These are phyloP conservation scores for Dictyostelium gargantuum DNA, from an alignment of 208 protist genomes.

Conservation along the genomic window DNA sequence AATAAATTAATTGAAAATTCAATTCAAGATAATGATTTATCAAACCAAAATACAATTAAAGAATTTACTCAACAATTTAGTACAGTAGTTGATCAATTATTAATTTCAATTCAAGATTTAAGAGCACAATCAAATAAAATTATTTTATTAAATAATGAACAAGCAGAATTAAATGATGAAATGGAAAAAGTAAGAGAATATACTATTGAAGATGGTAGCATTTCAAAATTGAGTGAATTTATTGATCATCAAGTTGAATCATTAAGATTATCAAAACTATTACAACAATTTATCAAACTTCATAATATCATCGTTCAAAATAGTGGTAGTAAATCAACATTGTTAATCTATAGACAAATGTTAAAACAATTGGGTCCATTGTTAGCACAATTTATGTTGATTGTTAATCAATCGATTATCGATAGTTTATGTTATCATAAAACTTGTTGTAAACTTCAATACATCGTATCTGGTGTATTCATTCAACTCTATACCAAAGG, in stretches of 20 bases:
- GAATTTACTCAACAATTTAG: neutral
- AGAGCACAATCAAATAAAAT: constrained; percentile 54
- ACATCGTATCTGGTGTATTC: constrained; percentile 73
- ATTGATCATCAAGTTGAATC: neutral
- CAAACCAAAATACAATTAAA: constrained; percentile 26
- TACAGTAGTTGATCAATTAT: neutral
- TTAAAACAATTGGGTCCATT: constrained; percentile 9
- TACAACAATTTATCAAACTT: neutral
- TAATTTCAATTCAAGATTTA: constrained; percentile 31
- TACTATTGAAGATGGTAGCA: constrained; percentile 20
- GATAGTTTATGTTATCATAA: constrained; percentile 60
- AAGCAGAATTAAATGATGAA: neutral
- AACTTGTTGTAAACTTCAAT: constrained; percentile 72
- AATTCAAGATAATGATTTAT: constrained; percentile 49
- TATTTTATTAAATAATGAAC: neutral
- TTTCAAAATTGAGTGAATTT: neutral
- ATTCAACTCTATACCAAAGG: constrained; percentile 51
- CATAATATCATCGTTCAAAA: neutral
- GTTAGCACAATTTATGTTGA: constrained; percentile 8
- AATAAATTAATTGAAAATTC: neutral
- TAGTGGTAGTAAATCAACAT: neutral
- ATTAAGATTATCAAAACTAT: neutral
- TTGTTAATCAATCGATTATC: neutral
- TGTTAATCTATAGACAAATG: neutral
- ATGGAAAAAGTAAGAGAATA: constrained; percentile 10